Base-by-base conservation (phyloP, 2,329 filamentous ascomycete genomes). In the Xylariales sp. region DNA sequence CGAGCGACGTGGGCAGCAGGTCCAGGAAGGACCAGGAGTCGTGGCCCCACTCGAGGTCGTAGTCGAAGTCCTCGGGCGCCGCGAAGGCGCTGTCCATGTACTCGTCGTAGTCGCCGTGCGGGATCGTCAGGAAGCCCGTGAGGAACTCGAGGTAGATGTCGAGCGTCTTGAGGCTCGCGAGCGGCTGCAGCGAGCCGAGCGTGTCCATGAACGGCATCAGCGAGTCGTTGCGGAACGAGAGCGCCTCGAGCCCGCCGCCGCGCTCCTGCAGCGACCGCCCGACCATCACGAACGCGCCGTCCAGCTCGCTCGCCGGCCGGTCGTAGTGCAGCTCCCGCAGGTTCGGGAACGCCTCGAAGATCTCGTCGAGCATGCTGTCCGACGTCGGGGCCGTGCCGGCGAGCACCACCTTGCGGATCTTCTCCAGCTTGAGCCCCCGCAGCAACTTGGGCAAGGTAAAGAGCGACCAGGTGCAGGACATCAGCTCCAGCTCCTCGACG, bases 81-180 rank as follows among this genome's bases (percentile, higher is more conserved):
- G 23, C 50, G 23, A 30, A n/a, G 18, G 9, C 5, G 3, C 0
- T 6, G 30, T 56, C 60, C 4, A 3, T 6, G 56, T 62, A 52
- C 5, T 64, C 55, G 4, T 57, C 45, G 2, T 9, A 50, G 34
- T 28, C 39, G 2, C 23, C 10, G 28, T 5, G 10, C n/a, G 67
- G 64, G 16, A 39, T 53, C 1, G 46, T 23, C 16, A 7, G 61
- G 53, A 62, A 69, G n/a, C 65, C 68, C 18, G 61, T 54, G 18
- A 70, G 65, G 5, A 65, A 4, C 45, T 70, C 68, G 12, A 70
- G 62, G 16, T 56, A 10, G 1, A 65, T 50, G 10, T 68, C 65
- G 5, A 70, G 62, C 1, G 43, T 45, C 54, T 56, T 60, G 49
- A 70, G 65, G 3, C 43, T 39, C 2, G 0, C 1, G 4, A 65